Percentiles rank a stretch among this genome's conserved stretches.
Conservation (phyloP, 1,139 yeast genomes). For the Pichia cactophila region DNA sequence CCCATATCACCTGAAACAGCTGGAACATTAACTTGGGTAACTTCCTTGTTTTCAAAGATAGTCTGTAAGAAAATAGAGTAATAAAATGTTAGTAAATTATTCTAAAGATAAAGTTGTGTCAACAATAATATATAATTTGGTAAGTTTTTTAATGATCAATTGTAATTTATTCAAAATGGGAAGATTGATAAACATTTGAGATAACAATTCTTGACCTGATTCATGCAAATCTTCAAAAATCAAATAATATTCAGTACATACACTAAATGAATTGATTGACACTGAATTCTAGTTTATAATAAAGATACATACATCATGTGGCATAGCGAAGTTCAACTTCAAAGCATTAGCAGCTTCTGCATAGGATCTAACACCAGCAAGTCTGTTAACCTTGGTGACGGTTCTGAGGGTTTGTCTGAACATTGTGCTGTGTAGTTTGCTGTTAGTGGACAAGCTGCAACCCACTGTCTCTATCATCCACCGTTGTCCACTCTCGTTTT, state of each 20-base stretch:
- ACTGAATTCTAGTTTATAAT: not conserved
- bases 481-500: not conserved
- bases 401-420: slow-evolving; percentile 65
- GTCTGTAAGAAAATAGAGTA: slow-evolving; percentile 24
- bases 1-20: slow-evolving; percentile 96
- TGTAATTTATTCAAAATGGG: no score
- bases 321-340: slow-evolving; percentile 85
- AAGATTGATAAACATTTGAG: no score
- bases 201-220: no score
- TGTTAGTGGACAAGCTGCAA: not conserved
- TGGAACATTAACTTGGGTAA: slow-evolving; percentile 91
- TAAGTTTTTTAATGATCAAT: no score
- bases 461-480: not conserved
- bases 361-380: slow-evolving; percentile 64
- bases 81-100: slow-evolving; percentile 11
- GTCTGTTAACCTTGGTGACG: slow-evolving; percentile 44
- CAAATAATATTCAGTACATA: no score
- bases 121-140: not conserved
- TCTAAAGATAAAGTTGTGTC: not conserved
- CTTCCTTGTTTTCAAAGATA: slow-evolving; percentile 37
- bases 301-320: slow-evolving; percentile 54
- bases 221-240: no score
- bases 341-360: slow-evolving; percentile 76
- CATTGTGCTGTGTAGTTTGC: slow-evolving; percentile 33
- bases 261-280: not conserved